Base-by-base conservation (phyloP, 352 stramenopile genomes). In the Pythium plurisporium region DNA sequence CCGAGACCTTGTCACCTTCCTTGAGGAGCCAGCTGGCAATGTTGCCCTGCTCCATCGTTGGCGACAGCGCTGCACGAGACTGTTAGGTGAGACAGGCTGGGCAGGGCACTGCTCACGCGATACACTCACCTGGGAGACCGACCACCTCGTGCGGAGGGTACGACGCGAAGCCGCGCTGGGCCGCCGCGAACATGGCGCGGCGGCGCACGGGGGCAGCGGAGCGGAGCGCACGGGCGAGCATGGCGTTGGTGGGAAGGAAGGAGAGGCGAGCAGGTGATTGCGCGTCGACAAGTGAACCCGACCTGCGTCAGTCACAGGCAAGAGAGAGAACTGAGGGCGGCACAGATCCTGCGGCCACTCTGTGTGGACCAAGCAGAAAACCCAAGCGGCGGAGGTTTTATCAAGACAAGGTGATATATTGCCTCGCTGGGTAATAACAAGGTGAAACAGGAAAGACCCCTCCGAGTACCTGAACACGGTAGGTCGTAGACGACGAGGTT, bases 21-120 rank as follows among this genome's bases (percentile, higher is more conserved):
- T 96, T 94, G 53, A 83, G 55, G 65, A 91, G 93, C 96, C 96
- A 99, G 72, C 94, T 94, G 38, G 95, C 85, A 48, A 99, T 90
- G 62, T 90, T 98, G 46, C 97, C 97, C 20, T 84, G 89, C 73
- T 97, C 90, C 97, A 99, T 99, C 22, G 97, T 99, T 11, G 97
- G 97, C 45, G 91, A 98, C 20, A 99, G 79, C 43, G 97, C 95
- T 74, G 47, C 34, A 15, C 6, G 26, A 20, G 15, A 38, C 10
- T 38, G 9, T 37, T 10, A 38, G 33, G 33, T 15, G 10, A 15
- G 10, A 15, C 9, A 15, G 33, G 15, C 33, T 38, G 33, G 10
- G 15, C 27, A 34, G 19, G 34, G 29, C 50, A 40, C 26, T 15
- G 51, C 17, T 17, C 38, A 4, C 27, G 36, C 34, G 11, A 2